Evolutionary conservation across 2,329 filamentous ascomycete genomes (phyloP).

Genomic region (Emergomyces pasteurianus): DNA sequence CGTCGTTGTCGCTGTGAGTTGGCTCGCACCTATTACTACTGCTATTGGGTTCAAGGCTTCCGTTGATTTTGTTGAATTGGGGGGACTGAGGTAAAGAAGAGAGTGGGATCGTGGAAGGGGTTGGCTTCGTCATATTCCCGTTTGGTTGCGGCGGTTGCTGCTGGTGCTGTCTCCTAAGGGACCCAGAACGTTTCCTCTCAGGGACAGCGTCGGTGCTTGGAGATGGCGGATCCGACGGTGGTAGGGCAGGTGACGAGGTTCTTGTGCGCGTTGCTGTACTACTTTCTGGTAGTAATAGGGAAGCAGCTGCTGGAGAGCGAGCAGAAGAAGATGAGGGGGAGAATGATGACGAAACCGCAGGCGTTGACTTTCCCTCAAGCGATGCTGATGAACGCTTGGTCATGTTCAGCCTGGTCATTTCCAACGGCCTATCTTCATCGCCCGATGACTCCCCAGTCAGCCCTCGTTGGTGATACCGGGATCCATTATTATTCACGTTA

Average conservation of each 20-base stretch:
- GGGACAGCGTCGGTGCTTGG: not conserved
- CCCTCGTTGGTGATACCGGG: slow-evolving; percentile 36
- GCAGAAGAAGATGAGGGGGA: not conserved
- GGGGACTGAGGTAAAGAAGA: not conserved
- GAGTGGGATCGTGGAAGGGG: not conserved
- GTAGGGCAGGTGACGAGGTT: not conserved
- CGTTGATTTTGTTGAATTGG: not conserved
- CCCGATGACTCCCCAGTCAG: slow-evolving; percentile 51
- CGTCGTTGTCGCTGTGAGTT: not conserved
- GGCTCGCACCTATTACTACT: not conserved
- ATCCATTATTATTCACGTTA: slow-evolving; percentile 11
- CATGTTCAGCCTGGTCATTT: slow-evolving; percentile 55
- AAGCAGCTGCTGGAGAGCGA: not conserved
- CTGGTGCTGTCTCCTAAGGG: not conserved
- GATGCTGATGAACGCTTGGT: slow-evolving; percentile 2
- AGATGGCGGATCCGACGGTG: not conserved
- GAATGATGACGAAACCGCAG: not conserved
- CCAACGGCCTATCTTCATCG: slow-evolving; percentile 69
- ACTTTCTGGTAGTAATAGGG: not conserved
- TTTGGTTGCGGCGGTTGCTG: not conserved
- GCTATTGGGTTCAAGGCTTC: not conserved
- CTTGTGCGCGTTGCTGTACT: not conserved
- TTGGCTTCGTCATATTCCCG: not conserved
- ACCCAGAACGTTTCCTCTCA: not conserved
- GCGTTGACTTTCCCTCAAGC: not conserved